These are phyloP conservation scores for Nemania serpens DNA, from an alignment of 2,329 filamentous ascomycete species.

Conservation along the genomic window DNA sequence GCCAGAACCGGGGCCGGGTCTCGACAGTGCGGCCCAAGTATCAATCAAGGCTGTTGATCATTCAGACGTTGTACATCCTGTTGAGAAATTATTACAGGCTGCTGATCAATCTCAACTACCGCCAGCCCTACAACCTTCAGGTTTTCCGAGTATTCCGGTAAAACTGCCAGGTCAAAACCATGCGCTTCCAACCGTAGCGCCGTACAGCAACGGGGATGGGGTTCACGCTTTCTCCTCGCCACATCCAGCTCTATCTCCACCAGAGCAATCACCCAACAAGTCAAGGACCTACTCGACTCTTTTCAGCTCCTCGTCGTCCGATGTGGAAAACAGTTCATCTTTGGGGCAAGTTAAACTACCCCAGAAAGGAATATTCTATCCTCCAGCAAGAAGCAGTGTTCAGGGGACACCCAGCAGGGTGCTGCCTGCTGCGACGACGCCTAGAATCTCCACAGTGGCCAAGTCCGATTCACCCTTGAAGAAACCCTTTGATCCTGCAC, in stretches of 20 bases:
- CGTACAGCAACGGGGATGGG: conserved; percentile 40
- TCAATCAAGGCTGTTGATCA: conserved; percentile 24
- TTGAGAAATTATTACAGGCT: conserved; percentile 15
- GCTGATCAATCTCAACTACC: conserved; percentile 29
- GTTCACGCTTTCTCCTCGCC: conserved; percentile 50
- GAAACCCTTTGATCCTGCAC: conserved; percentile 33
- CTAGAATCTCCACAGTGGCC: conserved; percentile 30
- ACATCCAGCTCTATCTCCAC: conserved; percentile 49
- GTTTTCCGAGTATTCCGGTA: conserved; percentile 34
- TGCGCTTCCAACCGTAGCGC: conserved; percentile 34
- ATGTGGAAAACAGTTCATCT: conserved; percentile 20
- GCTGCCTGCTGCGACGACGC: conserved; percentile 31
- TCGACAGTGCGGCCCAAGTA: conserved; percentile 30
- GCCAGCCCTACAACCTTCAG: conserved; percentile 27
- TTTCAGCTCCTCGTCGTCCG: conserved; percentile 42
- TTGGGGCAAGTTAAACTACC: conserved; percentile 34
- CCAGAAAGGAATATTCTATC: conserved; percentile 42
- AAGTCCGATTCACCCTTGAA: conserved; percentile 39
- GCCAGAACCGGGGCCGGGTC: conserved; percentile 14
- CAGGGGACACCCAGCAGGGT: conserved; percentile 30
- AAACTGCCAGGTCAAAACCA: conserved; percentile 37
- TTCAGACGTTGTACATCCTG: conserved; percentile 21
- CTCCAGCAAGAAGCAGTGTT: conserved; percentile 33
- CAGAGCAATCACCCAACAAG: conserved; percentile 48
- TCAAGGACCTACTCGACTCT: conserved; percentile 47